phyloP scores from a whole-genome alignment of 1,284 basidiomycete species.

The Trametes pubescens region DNA sequence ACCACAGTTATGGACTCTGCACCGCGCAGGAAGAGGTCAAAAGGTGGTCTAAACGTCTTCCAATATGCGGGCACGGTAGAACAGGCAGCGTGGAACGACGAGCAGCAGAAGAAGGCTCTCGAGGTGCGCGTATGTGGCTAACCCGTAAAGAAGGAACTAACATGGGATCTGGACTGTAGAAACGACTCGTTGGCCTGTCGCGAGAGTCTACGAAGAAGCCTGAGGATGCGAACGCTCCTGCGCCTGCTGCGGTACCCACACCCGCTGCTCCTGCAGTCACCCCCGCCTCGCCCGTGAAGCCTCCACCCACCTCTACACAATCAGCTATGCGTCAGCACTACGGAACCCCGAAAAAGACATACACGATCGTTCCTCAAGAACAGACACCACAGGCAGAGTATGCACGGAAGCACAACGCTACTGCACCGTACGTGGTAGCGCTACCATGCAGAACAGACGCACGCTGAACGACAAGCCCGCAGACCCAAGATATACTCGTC shows the following conservation, averaged over 20 bases:
- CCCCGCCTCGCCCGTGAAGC: slow-evolving; percentile 12
- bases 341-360: slow-evolving; percentile 28
- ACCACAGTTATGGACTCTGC: slow-evolving; percentile 68
- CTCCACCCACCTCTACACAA: slow-evolving; percentile 1
- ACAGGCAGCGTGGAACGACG: slow-evolving; percentile 68
- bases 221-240: not conserved
- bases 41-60: slow-evolving; percentile 68
- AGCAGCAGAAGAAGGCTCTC: slow-evolving; percentile 60
- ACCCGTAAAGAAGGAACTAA: not conserved
- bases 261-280: slow-evolving; percentile 6
- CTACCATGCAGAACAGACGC: not conserved
- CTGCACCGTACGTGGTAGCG: slow-evolving; percentile 40
- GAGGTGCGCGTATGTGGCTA: slow-evolving; percentile 47
- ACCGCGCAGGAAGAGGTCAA: slow-evolving; percentile 65
- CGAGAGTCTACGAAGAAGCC: slow-evolving; percentile 30
- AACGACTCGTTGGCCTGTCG: slow-evolving; percentile 30
- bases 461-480: not conserved
- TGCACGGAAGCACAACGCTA: slow-evolving; percentile 24
- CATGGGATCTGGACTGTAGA: slow-evolving; percentile 5
- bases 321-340: slow-evolving; percentile 12
- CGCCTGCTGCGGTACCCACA: slow-evolving; percentile 4
- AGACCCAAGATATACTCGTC: slow-evolving; percentile 60
- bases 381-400: slow-evolving; percentile 18
- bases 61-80: slow-evolving; percentile 84
- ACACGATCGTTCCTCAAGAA: slow-evolving; percentile 43